Evolutionary conservation across 2,329 filamentous ascomycete genomes (phyloP).

Genomic region (Verticillium alfalfae): DNA sequence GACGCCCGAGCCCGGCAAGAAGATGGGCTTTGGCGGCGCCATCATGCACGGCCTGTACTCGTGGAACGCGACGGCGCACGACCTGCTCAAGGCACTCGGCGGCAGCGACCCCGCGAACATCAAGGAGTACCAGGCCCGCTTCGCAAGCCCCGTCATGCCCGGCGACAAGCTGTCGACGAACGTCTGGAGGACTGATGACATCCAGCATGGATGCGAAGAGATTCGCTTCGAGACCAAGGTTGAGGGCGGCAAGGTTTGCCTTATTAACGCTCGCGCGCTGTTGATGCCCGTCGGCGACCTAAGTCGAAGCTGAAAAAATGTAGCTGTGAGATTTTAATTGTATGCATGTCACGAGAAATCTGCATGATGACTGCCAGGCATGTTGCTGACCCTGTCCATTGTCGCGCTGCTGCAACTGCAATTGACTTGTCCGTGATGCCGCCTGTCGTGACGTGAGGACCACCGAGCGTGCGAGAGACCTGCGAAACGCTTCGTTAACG

Average conservation of each 20-base stretch:
- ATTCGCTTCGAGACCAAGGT: conserved; percentile 75
- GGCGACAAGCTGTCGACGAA: conserved; percentile 77
- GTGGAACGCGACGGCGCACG: conserved; percentile 76
- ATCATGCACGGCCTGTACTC: conserved; percentile 89
- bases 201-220: conserved; percentile 68
- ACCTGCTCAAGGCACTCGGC: conserved; percentile 66
- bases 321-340: background rate
- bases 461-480: background rate
- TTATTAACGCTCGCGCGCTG: conserved; percentile 81
- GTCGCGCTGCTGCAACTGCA: background rate
- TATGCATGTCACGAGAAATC: background rate
- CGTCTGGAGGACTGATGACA: conserved; percentile 68
- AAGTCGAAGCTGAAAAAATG: conserved; percentile 58
- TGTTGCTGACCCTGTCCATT: background rate
- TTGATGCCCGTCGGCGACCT: conserved; percentile 58
- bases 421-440: background rate
- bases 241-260: conserved; percentile 73
- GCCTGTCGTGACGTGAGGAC: background rate
- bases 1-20: conserved; percentile 73
- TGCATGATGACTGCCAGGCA: background rate
- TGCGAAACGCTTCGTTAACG: background rate
- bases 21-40: conserved; percentile 86
- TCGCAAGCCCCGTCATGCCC: conserved; percentile 77
- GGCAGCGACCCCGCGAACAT: conserved; percentile 75
- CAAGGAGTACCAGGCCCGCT: conserved; percentile 83